Conservation (phyloP, 2,329 filamentous ascomycete species). For the Penicillium sp. region DNA sequence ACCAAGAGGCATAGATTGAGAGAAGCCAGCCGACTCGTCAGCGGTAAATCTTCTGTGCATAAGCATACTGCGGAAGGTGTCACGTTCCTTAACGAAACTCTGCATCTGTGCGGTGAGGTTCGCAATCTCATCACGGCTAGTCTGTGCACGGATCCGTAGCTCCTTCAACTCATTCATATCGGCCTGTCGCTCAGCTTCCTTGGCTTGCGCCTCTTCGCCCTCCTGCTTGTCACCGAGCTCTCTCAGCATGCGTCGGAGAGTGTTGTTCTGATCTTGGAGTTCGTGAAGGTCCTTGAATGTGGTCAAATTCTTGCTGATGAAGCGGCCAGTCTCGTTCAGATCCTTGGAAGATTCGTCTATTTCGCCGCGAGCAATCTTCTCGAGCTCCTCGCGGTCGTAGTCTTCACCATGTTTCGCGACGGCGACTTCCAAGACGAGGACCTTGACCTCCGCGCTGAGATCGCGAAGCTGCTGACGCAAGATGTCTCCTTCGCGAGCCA, state of each 20-base stretch:
- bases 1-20: constrained; percentile 62
- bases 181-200: constrained; percentile 52
- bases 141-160: constrained; percentile 67
- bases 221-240: constrained; percentile 87
- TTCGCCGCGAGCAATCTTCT: constrained; percentile 73
- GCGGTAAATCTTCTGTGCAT: constrained; percentile 66
- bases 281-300: constrained; percentile 82
- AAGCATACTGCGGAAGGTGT: constrained; percentile 95
- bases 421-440: constrained; percentile 82
- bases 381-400: constrained; percentile 70
- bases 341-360: constrained; percentile 68
- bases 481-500: constrained; percentile 66
- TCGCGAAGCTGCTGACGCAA: constrained; percentile 84
- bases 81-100: constrained; percentile 90
- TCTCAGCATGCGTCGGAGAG: constrained; percentile 75
- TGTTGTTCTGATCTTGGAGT: constrained; percentile 81
- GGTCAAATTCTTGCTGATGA: constrained; percentile 86
- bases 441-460: constrained; percentile 82
- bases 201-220: constrained; percentile 73
- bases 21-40: constrained; percentile 62
- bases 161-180: constrained; percentile 68
- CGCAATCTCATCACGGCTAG: constrained; percentile 79
- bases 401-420: constrained; percentile 70
- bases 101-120: constrained; percentile 79
- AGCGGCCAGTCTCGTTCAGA: constrained; percentile 76